Percentiles rank a stretch among this genome's conserved stretches.
Evolutionary conservation across 805 yeast genomes (phyloP).

Genomic region (Zygotorulaspora sp.): DNA sequence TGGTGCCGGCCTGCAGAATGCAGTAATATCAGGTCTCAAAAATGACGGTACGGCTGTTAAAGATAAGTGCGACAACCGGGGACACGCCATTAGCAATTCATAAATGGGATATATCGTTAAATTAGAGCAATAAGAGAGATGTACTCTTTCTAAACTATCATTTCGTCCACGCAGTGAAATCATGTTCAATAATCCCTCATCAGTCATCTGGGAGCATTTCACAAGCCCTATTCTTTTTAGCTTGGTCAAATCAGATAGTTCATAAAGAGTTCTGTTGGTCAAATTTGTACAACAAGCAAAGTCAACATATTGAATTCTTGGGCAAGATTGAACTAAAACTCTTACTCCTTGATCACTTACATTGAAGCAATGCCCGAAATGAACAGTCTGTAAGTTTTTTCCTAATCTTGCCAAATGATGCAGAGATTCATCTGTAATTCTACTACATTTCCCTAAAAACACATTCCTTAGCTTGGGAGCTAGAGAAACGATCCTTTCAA

Average conservation of each 20-base stretch:
- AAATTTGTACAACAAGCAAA: slow-evolving; percentile 90
- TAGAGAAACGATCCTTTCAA: slow-evolving; percentile 61
- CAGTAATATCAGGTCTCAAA: slow-evolving; percentile 76
- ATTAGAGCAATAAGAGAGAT: slow-evolving; percentile 83
- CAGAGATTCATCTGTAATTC: slow-evolving; percentile 77
- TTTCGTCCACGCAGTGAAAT: slow-evolving; percentile 65
- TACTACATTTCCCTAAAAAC: slow-evolving; percentile 82
- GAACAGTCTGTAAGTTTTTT: slow-evolving; percentile 78
- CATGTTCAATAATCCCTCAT: slow-evolving; percentile 68
- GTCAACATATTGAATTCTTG: slow-evolving; percentile 85
- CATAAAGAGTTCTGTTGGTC: slow-evolving; percentile 76
- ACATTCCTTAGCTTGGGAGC: slow-evolving; percentile 89
- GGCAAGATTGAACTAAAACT: slow-evolving; percentile 68
- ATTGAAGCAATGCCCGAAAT: slow-evolving; percentile 87
- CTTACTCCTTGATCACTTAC: slow-evolving; percentile 87
- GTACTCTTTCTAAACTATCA: slow-evolving; percentile 87
- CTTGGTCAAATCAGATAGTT: slow-evolving; percentile 69
- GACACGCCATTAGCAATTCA: slow-evolving; percentile 71
- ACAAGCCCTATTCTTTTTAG: slow-evolving; percentile 89
- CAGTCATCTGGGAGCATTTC: slow-evolving; percentile 83
- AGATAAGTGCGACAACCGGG: slow-evolving; percentile 82
- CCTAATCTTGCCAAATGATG: slow-evolving; percentile 69
- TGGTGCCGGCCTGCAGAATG: slow-evolving; percentile 88
- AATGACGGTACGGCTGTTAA: slow-evolving; percentile 91
- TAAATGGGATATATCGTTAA: slow-evolving; percentile 74